A percentile compares a stretch with the other conserved stretches of the same genome.
Conservation (phyloP, 805 yeast species). For the Candida montana region DNA sequence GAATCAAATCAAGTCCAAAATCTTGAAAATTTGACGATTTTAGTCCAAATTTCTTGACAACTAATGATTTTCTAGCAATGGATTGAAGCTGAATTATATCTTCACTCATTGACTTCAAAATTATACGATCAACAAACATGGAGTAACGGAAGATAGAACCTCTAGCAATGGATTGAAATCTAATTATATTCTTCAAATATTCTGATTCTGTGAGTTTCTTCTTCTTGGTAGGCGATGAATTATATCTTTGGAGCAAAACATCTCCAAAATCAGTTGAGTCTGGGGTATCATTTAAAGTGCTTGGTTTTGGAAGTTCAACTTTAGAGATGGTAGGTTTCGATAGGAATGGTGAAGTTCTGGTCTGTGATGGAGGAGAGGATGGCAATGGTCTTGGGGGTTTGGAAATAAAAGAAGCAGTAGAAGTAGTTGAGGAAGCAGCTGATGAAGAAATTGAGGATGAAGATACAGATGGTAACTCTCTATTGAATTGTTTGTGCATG, state of each 20-base stretch:
- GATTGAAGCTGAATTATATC: conserved; percentile 47
- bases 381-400: background rate
- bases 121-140: conserved; percentile 56
- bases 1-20: conserved; percentile 21
- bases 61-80: conserved; percentile 43
- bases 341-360: background rate
- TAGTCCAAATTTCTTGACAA: conserved; percentile 21
- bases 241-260: conserved; percentile 12
- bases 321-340: background rate
- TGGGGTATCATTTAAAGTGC: background rate
- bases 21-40: conserved; percentile 24
- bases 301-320: background rate
- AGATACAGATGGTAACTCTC: conserved; percentile 15
- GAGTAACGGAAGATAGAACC: conserved; percentile 64
- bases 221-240: conserved; percentile 19
- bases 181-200: conserved; percentile 31
- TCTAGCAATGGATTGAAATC: conserved; percentile 63
- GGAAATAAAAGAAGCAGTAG: too few relatives aligned
- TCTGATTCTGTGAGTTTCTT: conserved; percentile 18
- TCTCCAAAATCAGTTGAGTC: conserved; percentile 6
- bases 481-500: conserved; percentile 39
- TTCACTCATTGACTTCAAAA: conserved; percentile 51
- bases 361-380: background rate
- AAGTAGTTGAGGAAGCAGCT: too few relatives aligned
- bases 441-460: background rate